Conservation (phyloP, 176 grass and related monocot genomes). For the Ampelocalamus luodianensis region DNA sequence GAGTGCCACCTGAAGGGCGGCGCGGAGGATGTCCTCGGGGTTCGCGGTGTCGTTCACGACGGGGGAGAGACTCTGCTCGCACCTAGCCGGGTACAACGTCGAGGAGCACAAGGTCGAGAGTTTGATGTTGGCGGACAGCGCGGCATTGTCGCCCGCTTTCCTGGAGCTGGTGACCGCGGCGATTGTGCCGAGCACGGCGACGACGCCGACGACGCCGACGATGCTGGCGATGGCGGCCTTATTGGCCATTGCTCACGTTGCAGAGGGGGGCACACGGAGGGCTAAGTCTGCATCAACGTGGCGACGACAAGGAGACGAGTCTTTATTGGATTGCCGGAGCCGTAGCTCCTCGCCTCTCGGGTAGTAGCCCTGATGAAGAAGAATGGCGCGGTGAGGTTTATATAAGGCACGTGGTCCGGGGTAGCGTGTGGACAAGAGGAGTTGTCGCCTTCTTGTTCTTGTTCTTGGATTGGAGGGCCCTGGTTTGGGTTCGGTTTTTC, state of each 20-base stretch:
- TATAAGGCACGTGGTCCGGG: not conserved
- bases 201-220: constrained; percentile 59
- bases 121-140: constrained; percentile 45
- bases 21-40: constrained; percentile 57
- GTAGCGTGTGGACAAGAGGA: constrained; percentile 48
- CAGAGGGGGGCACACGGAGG: not conserved
- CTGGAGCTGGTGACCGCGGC: constrained; percentile 52
- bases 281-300: not conserved
- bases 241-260: constrained; percentile 56
- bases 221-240: constrained; percentile 57
- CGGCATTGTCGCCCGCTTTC: not conserved
- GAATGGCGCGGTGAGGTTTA: constrained; percentile 17
- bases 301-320: not conserved
- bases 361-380: constrained; percentile 5
- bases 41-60: constrained; percentile 46
- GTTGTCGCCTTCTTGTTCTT: constrained; percentile 9
- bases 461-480: constrained; percentile 21
- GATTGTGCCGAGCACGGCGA: constrained; percentile 70
- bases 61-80: constrained; percentile 60
- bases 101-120: constrained; percentile 61
- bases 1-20: constrained; percentile 52
- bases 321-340: not conserved
- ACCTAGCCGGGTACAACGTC: constrained; percentile 70
- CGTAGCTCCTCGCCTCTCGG: constrained; percentile 34
- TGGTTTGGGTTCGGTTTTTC: constrained; percentile 31